Base-by-base conservation (phyloP, 2,329 filamentous ascomycete genomes). In the Penicillium concentricum region DNA sequence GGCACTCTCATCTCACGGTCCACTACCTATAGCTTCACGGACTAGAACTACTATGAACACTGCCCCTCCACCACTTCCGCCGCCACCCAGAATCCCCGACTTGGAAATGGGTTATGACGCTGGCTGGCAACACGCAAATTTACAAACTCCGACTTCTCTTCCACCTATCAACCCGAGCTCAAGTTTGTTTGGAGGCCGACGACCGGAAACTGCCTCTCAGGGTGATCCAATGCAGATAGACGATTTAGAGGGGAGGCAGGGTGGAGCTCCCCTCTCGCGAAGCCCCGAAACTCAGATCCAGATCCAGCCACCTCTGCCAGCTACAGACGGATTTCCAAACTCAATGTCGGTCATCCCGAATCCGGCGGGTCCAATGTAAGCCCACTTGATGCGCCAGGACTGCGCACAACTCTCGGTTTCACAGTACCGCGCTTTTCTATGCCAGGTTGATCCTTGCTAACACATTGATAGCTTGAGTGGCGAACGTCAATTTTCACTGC, bases 41-140 rank as follows among this genome's bases (percentile, higher is more conserved):
- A 79, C 81, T 67, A 69, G 81, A 59, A 79, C 81, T 67, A 68
- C 67, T 51, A 70, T 75, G 57, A 68, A 74, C 48, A 69, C 72
- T 42, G 77, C 79, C 49, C 86, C 87, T 57, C 86, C 87, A 61
- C 85, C 86, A 48, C 78, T 89, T 66, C 87, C 86, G 65, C 87
- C 86, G 64, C 87, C 87, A 56, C 83, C 86, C 51, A 80, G 79
- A 68, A 81, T 88, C 57, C 77, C 79, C 62, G 82, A 84, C 58
- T 74, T 85, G 61, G 76, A 79, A 64, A 72, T 78, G 60, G 84
- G 84, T 35, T 79, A 82, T 65, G 86, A 88, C 72, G 78, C 82
- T 54, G 85, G 82, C 58, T 88, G 84, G 84, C 77, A 82, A 70
- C 85, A 83, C 79, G 83, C 81, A 60, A 87, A 88, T 72, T 77